Evolutionary conservation across 768 basidiomycete genomes (phyloP).

Genomic region (Mycena galericulata): DNA sequence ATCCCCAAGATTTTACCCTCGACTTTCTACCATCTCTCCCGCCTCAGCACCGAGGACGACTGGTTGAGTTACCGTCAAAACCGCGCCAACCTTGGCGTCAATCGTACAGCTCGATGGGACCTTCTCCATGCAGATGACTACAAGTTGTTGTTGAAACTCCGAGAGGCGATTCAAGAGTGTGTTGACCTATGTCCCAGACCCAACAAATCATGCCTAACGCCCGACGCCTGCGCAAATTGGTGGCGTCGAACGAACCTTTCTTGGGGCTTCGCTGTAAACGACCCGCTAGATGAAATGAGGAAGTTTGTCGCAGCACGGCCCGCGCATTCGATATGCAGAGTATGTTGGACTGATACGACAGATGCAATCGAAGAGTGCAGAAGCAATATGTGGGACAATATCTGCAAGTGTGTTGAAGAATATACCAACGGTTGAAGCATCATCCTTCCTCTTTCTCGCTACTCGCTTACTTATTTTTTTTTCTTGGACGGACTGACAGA

Average conservation of each 20-base stretch:
- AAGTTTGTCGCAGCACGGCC: constrained; percentile 15
- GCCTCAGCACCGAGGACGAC: constrained; percentile 22
- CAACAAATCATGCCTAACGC: neutral
- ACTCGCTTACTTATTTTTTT: neutral
- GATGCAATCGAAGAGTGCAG: neutral
- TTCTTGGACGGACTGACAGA: neutral
- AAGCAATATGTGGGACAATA: constrained; percentile 11
- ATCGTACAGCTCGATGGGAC: constrained; percentile 42
- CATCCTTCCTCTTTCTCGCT: neutral
- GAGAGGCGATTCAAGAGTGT: constrained; percentile 4
- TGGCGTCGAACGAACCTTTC: neutral
- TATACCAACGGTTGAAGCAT: neutral
- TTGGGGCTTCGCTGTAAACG: neutral
- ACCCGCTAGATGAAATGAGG: constrained; percentile 1
- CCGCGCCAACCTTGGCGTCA: neutral
- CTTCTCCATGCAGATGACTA: constrained; percentile 36
- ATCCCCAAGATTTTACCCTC: constrained; percentile 44
- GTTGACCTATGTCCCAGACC: too few species aligned
- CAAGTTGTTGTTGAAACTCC: constrained; percentile 31
- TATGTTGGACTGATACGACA: constrained; percentile 6
- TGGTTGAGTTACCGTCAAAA: constrained; percentile 13
- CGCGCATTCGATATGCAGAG: constrained; percentile 2
- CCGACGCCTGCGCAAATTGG: neutral
- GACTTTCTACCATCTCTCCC: constrained; percentile 46
- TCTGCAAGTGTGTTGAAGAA: neutral